A percentile compares a stretch with the other conserved stretches of the same genome.
Conservation (phyloP, 306 rosid genomes). For the Erythrophleum fordii region DNA sequence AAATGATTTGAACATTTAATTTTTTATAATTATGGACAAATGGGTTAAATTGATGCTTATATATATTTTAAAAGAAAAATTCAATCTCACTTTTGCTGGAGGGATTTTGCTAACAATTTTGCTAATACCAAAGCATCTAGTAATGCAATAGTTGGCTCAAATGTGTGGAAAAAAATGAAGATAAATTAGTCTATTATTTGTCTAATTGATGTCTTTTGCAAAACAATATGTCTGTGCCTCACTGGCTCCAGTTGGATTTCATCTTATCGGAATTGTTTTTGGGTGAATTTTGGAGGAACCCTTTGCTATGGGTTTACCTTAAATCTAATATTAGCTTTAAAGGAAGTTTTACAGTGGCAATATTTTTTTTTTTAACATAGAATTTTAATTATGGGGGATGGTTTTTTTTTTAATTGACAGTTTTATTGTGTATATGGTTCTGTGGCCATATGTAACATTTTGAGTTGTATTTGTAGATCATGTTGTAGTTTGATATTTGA, state of each 20-base stretch:
- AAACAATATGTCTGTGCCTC: too few species aligned
- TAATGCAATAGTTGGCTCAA: neutral
- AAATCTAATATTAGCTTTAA: too few species aligned
- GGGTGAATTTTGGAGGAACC: too few species aligned
- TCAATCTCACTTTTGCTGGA: neutral
- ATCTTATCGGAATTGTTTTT: too few species aligned
- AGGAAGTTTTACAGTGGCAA: neutral
- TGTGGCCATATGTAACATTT: neutral
- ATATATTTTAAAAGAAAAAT: neutral
- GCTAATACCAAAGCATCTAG: neutral
- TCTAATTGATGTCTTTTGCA: too few species aligned
- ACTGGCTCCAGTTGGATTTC: too few species aligned
- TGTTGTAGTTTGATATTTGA: neutral
- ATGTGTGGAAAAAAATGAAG: neutral
- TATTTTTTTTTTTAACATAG: neutral
- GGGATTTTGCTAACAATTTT: neutral
- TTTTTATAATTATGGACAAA: conserved; percentile 6
- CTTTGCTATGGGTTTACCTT: too few species aligned
- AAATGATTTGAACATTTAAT: conserved; percentile 25
- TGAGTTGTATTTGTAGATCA: neutral
- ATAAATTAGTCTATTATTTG: too few species aligned
- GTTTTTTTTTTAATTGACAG: too few species aligned
- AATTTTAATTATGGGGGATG: neutral
- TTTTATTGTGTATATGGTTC: neutral
- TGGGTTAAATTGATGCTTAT: neutral